phyloP scores from a whole-genome alignment of 2,329 filamentous ascomycete species.

The Cordyceps pruinosa region DNA sequence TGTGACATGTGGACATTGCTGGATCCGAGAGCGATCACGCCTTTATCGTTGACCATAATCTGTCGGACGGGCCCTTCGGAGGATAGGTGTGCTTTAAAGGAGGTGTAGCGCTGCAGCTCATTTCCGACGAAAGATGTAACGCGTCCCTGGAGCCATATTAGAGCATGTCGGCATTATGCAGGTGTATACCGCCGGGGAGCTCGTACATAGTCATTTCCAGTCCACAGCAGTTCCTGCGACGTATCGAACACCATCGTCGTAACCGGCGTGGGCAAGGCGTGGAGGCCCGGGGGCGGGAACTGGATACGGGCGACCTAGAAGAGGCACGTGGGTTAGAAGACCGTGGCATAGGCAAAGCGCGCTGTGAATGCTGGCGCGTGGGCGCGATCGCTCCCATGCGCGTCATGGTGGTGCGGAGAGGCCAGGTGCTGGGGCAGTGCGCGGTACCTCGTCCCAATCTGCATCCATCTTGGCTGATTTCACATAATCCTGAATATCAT shows the following conservation, averaged over 20 bases:
- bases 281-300: constrained; percentile 68
- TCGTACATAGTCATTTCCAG: constrained; percentile 80
- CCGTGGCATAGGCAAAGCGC: not conserved
- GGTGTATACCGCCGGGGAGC: not conserved
- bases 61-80: constrained; percentile 77
- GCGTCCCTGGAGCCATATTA: constrained; percentile 56
- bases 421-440: constrained; percentile 13
- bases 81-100: constrained; percentile 70
- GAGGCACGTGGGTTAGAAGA: constrained; percentile 12
- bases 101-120: constrained; percentile 83
- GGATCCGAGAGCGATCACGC: constrained; percentile 76
- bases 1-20: constrained; percentile 84
- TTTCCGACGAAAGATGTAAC: constrained; percentile 82
- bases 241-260: constrained; percentile 85
- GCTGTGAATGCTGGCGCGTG: not conserved
- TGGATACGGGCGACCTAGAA: constrained; percentile 69
- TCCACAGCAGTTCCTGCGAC: constrained; percentile 84
- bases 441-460: constrained; percentile 60
- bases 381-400: constrained; percentile 16
- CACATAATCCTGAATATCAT: constrained; percentile 32
- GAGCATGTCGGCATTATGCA: constrained; percentile 1
- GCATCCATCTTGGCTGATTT: constrained; percentile 50
- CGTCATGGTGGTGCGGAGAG: constrained; percentile 10
- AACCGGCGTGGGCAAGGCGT: constrained; percentile 62
- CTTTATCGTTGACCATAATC: constrained; percentile 84